A percentile compares a stretch with the other conserved stretches of the same genome.
Conservation (phyloP, 768 basidiomycete species). For the Coprinopsis marcescibilis region DNA sequence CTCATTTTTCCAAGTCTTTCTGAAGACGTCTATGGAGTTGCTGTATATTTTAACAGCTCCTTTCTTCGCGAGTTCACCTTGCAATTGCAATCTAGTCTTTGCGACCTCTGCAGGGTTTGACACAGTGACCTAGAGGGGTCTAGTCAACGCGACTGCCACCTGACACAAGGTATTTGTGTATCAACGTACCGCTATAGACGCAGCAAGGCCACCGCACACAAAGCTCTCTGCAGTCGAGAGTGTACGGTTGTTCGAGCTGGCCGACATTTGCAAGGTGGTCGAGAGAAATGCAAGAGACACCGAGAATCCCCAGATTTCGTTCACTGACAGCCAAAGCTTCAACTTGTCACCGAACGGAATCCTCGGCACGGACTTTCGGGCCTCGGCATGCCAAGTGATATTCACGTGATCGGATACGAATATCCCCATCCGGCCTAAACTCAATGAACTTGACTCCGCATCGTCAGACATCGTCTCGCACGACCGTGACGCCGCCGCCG, state of each 20-base stretch:
- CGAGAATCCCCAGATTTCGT: neutral
- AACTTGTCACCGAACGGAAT: neutral
- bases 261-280: slow-evolving; percentile 9
- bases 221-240: slow-evolving; percentile 78
- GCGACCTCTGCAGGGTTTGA: slow-evolving; percentile 82
- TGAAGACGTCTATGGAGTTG: slow-evolving; percentile 78
- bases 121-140: slow-evolving; percentile 56
- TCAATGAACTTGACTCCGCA: no score
- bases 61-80: slow-evolving; percentile 85
- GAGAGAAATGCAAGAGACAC: neutral
- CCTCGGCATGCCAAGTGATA: neutral
- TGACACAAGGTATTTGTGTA: neutral
- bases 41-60: slow-evolving; percentile 77
- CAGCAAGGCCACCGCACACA: slow-evolving; percentile 84
- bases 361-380: neutral
- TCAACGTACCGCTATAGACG: slow-evolving; percentile 75
- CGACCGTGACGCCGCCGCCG: neutral
- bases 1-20: slow-evolving; percentile 86
- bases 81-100: slow-evolving; percentile 93
- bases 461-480: neutral
- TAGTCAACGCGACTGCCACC: slow-evolving; percentile 10
- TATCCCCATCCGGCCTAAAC: no score
- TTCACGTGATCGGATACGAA: no score
- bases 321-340: neutral
- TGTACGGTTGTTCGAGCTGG: slow-evolving; percentile 17